Base-by-base conservation (phyloP, 805 yeast genomes). In the Yarrowia deformans region DNA sequence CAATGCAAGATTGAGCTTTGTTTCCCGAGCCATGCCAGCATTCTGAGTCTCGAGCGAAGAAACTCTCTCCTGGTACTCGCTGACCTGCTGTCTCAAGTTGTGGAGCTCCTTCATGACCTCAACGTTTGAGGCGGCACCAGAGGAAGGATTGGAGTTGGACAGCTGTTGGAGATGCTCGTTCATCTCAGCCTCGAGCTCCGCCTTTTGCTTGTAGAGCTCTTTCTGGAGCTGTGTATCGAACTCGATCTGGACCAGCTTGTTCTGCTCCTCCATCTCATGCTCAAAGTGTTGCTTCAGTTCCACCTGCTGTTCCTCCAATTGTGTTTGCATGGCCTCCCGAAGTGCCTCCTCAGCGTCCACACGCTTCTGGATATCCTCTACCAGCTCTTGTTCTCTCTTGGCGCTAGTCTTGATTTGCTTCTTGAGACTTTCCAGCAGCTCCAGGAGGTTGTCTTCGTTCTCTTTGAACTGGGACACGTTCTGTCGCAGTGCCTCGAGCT, bases 241-340 rank as follows among this genome's bases (percentile, higher is more conserved):
- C 42, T 60, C 66, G 32, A 60, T 42, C 52, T 60, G 66, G 12
- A 60, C 32, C 7, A 60, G 66, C 18, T 45, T 42, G 42, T 45
- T 45, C 32, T 60, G 66, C 12, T 60, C 66, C 40, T 60, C 66
- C 50, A 60, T 32, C 52, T 60, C 66, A 52, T 42, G 50, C 18
- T 60, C 66, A 9, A 60, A 60, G 14, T 12, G 32, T 18, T 60
- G 52, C 10, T 29, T 43, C 18, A 60, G 35, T 34, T 60, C 66
- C 5, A 43, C 42, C 42, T 43, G 40, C 52, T 60, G 66, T 10
- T 60, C 52, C 19, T 60, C 52, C 52, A 60, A 42, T 40, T 45
- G 52, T 0, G 29, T 34, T 42, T 60, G 52, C 50, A 60, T 34
- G 10, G 40, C 66, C 34, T 56, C 64, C 13, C 64, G 37, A 7